Percentiles rank a stretch among this genome's conserved stretches.
phyloP scores from a whole-genome alignment of 148 eudicot species.

The Nyssa sinensis region DNA sequence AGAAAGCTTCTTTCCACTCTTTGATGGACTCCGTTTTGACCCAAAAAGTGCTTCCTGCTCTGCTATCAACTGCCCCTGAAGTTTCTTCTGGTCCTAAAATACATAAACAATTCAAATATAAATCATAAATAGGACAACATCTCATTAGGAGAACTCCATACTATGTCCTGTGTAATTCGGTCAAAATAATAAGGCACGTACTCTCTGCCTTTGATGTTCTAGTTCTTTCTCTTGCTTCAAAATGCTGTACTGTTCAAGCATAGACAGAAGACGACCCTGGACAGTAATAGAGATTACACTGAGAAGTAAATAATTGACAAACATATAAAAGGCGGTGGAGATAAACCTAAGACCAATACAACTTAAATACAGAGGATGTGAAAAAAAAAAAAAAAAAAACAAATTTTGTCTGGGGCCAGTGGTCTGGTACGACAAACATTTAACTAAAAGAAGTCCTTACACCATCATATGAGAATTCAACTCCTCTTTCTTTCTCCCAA shows the following conservation, averaged over 20 bases:
- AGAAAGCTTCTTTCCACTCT: slow-evolving; percentile 52
- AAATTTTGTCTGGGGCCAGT: background rate
- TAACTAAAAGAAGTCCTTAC: slow-evolving; percentile 33
- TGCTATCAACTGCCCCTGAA: slow-evolving; percentile 69
- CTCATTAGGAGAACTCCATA: background rate
- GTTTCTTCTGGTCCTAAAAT: slow-evolving; percentile 70
- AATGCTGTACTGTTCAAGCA: slow-evolving; percentile 67
- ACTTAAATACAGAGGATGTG: background rate
- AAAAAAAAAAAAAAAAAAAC: background rate
- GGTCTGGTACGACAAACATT: background rate
- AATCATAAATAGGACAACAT: background rate
- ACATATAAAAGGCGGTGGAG: background rate
- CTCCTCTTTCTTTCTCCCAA: slow-evolving; percentile 66
- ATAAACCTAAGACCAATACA: background rate
- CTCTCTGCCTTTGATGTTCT: slow-evolving; percentile 73
- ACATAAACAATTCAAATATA: background rate
- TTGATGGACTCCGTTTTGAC: slow-evolving; percentile 83
- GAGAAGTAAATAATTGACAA: background rate
- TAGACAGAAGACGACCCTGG: slow-evolving; percentile 58
- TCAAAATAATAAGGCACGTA: slow-evolving; percentile 21
- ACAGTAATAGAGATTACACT: slow-evolving; percentile 4
- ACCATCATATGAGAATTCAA: slow-evolving; percentile 68
- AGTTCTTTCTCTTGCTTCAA: slow-evolving; percentile 68
- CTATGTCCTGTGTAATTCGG: background rate
- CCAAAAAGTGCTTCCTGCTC: slow-evolving; percentile 82